phyloP scores from a whole-genome alignment of 306 rosid species.

The Gillenia trifoliata region DNA sequence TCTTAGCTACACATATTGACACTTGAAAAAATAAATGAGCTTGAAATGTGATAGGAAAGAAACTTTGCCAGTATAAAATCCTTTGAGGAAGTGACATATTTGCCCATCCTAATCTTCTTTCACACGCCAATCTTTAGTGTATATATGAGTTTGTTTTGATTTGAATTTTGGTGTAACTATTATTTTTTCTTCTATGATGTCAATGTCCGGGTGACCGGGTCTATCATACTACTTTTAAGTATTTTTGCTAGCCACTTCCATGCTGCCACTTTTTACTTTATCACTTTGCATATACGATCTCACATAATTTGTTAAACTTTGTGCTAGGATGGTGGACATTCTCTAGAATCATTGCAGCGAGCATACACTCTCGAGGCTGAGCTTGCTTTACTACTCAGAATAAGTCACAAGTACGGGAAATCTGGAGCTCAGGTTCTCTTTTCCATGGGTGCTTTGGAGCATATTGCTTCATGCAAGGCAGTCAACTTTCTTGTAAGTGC shows the following conservation, averaged over 20 bases:
- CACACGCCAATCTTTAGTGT: neutral
- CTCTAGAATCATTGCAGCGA: constrained; percentile 75
- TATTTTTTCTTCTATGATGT: neutral
- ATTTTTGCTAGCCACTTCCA: neutral
- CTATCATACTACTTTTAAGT: neutral
- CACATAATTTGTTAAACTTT: constrained; percentile 9
- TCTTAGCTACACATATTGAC: neutral
- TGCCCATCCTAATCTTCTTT: neutral
- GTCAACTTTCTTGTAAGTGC: constrained; percentile 51
- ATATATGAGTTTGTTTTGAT: neutral
- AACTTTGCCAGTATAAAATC: neutral
- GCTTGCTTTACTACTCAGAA: constrained; percentile 71
- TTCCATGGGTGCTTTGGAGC: constrained; percentile 81
- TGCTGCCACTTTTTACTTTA: neutral
- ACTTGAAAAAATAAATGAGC: neutral
- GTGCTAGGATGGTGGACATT: constrained; percentile 71
- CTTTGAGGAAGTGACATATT: neutral
- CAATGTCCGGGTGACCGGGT: neutral
- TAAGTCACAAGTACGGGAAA: constrained; percentile 86
- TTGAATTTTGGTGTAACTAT: neutral
- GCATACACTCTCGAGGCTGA: constrained; percentile 87
- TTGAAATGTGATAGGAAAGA: neutral
- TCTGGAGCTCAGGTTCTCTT: constrained; percentile 86
- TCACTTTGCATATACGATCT: neutral
- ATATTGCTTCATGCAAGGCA: constrained; percentile 76